Conservation (phyloP, 768 basidiomycete genomes). For the Tylopilus sp. region DNA sequence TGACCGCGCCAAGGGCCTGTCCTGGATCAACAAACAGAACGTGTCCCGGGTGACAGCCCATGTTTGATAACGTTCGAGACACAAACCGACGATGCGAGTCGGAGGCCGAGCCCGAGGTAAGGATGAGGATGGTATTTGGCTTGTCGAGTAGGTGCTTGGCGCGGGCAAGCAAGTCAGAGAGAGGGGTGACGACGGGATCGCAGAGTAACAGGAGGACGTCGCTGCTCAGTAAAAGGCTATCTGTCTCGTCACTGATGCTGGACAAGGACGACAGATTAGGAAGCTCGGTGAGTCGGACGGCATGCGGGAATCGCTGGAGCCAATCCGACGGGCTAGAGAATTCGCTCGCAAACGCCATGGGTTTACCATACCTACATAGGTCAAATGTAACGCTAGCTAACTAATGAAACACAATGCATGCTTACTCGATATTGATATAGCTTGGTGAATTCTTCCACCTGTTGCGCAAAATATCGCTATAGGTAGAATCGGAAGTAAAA, state of each 20-base stretch:
- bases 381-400: background rate
- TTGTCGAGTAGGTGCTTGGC: conserved; percentile 28
- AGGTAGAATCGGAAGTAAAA: conserved; percentile 49
- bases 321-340: conserved; percentile 49
- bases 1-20: conserved; percentile 55
- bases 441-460: conserved; percentile 45
- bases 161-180: conserved; percentile 35
- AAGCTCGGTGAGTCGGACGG: conserved; percentile 47
- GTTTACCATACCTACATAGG: conserved; percentile 22
- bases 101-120: conserved; percentile 30
- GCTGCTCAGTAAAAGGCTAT: conserved; percentile 35
- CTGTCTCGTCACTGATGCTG: conserved; percentile 12
- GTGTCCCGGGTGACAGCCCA: conserved; percentile 26
- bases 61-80: conserved; percentile 20
- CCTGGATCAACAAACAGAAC: conserved; percentile 54
- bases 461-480: conserved; percentile 41
- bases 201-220: conserved; percentile 64
- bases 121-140: conserved; percentile 44
- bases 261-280: conserved; percentile 19
- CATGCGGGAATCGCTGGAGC: conserved; percentile 52
- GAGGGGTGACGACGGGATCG: conserved; percentile 55
- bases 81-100: conserved; percentile 14
- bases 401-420: background rate
- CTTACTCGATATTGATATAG: conserved; percentile 28
- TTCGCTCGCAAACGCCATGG: conserved; percentile 17